A percentile compares a stretch with the other conserved stretches of the same genome.
phyloP scores from a whole-genome alignment of 805 yeast genomes.

The Pichia californica region DNA sequence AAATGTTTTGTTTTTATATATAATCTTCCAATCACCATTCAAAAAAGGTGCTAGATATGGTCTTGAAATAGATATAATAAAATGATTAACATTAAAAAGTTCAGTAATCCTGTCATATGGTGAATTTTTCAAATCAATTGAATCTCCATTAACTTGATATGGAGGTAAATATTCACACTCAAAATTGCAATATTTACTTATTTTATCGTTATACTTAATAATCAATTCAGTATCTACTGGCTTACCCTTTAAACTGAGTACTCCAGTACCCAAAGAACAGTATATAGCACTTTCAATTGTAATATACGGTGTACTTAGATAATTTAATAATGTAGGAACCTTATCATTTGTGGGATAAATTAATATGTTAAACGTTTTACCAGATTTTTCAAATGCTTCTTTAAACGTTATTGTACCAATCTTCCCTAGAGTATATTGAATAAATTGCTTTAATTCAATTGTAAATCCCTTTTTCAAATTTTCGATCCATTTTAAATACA shows the following conservation, averaged over 20 bases:
- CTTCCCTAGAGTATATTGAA: constrained; percentile 67
- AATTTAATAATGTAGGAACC: constrained; percentile 71
- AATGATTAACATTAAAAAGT: constrained; percentile 90
- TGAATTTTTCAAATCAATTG: constrained; percentile 26
- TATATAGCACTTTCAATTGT: constrained; percentile 84
- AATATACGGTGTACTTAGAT: constrained; percentile 89
- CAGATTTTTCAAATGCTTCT: constrained; percentile 79
- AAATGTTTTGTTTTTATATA: constrained; percentile 28
- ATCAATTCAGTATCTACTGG: constrained; percentile 41
- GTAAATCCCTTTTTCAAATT: constrained; percentile 56
- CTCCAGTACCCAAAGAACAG: constrained; percentile 77
- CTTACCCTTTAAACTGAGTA: constrained; percentile 55
- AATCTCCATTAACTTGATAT: constrained; percentile 25
- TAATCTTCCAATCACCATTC: constrained; percentile 72
- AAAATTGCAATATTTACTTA: constrained; percentile 23
- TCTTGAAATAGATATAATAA: constrained; percentile 83
- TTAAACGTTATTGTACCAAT: constrained; percentile 87
- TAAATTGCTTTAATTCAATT: constrained; percentile 73
- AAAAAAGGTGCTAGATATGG: constrained; percentile 91
- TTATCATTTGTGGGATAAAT: constrained; percentile 73
- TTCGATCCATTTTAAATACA: constrained; percentile 9
- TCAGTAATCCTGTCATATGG: constrained; percentile 89
- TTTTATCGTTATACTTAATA: constrained; percentile 29
- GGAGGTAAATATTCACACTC: constrained; percentile 35
- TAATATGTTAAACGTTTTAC: constrained; percentile 73